These are phyloP conservation scores for Schizochytrium sp. DNA, from an alignment of 108 stramenopile genomes.

Conservation along the genomic window DNA sequence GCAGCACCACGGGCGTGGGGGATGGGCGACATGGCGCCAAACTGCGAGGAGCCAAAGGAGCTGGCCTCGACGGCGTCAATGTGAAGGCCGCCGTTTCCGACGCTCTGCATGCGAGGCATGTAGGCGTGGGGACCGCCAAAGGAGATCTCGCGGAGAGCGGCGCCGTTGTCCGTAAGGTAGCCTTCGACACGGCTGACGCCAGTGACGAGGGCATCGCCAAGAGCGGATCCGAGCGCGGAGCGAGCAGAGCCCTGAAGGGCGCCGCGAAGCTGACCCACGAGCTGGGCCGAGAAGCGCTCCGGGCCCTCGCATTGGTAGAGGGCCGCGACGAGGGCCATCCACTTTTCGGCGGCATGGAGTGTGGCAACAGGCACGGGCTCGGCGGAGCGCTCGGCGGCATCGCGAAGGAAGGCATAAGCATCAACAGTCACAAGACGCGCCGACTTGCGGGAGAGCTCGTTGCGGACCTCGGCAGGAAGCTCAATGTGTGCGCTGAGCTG, in stretches of 20 bases:
- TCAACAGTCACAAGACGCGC: background rate
- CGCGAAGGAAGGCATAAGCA: background rate
- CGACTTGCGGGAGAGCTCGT: background rate
- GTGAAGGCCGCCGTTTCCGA: background rate
- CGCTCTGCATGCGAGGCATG: background rate
- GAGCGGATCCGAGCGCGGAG: background rate
- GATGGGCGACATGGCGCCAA: constrained; percentile 9
- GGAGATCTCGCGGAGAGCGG: background rate
- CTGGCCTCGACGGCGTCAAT: background rate
- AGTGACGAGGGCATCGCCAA: background rate
- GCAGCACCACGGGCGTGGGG: background rate
- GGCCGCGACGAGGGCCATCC: background rate
- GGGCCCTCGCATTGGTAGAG: background rate
- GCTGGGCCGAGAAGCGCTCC: background rate
- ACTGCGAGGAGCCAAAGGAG: background rate
- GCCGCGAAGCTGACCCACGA: background rate
- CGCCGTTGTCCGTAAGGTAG: background rate
- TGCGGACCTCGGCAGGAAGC: background rate
- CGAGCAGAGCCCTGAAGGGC: background rate
- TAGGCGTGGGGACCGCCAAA: background rate
- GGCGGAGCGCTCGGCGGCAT: background rate
- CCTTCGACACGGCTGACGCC: background rate
- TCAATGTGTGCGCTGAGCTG: background rate
- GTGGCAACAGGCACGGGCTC: background rate
- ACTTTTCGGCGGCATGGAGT: background rate